Evolutionary conservation across 140 eudicot genomes (phyloP).

Genomic region (Senecio squalidus): DNA sequence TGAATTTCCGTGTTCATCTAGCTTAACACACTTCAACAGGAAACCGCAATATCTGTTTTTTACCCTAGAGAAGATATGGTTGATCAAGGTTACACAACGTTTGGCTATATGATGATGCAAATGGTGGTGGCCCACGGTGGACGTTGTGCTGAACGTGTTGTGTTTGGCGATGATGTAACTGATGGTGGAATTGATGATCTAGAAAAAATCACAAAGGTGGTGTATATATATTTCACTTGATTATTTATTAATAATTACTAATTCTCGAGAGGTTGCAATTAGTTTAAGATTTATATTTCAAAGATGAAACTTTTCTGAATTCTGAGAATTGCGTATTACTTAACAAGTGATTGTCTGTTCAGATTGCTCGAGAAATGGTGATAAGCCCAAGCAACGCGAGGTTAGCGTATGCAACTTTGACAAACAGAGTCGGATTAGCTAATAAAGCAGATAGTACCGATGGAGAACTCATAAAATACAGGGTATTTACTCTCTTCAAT

Average conservation of each 20-base stretch:
- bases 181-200: conserved; percentile 92
- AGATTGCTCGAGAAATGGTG: conserved; percentile 98
- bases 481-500: conserved; percentile 33
- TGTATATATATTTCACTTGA: background rate
- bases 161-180: conserved; percentile 82
- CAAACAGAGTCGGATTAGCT: conserved; percentile 59
- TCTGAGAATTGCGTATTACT: background rate
- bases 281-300: background rate
- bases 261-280: too few relatives aligned
- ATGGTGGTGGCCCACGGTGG: conserved; percentile 99
- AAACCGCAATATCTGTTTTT: conserved; percentile 89
- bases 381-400: conserved; percentile 88
- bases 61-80: conserved; percentile 90
- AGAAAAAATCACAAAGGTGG: conserved; percentile 83
- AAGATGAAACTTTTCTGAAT: background rate
- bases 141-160: conserved; percentile 87
- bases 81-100: conserved; percentile 79
- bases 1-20: conserved; percentile 1
- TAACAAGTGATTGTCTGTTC: conserved; percentile 16
- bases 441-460: conserved; percentile 62
- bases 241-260: background rate
- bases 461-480: conserved; percentile 68
- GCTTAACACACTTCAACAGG: conserved; percentile 45
- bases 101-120: conserved; percentile 97
- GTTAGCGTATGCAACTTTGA: conserved; percentile 77